Percentiles rank a stretch among this genome's conserved stretches.
These are phyloP conservation scores for Solanum medicagineum DNA, from an alignment of 257 asterid species.

Conservation along the genomic window DNA sequence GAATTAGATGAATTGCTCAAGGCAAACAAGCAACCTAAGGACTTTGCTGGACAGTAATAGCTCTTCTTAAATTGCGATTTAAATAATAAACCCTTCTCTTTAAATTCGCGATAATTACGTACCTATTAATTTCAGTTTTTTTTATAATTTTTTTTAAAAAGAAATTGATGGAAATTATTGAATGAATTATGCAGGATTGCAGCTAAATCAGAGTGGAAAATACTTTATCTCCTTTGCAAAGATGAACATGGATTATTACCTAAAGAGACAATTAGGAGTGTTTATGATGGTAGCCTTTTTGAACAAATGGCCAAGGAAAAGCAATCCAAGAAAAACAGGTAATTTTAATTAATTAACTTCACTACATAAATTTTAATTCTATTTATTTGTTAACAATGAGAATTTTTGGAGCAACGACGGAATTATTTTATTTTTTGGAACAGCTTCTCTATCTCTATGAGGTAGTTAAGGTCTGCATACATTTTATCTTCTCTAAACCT, in stretches of 20 bases:
- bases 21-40: neutral
- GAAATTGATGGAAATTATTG: neutral
- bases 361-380: neutral
- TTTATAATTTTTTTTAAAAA: neutral
- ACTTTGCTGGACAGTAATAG: neutral
- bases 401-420: neutral
- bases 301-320: neutral
- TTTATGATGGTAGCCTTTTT: conserved; percentile 2
- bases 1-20: neutral
- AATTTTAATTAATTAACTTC: neutral
- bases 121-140: neutral
- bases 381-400: neutral
- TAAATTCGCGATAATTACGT: neutral
- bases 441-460: no score
- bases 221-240: neutral
- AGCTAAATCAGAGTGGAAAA: neutral
- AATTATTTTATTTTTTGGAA: neutral
- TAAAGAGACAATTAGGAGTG: neutral
- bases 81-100: neutral
- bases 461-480: no score
- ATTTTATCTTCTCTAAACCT: no score
- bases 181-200: neutral
- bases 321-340: neutral
- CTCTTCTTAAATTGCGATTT: neutral
- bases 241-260: neutral